phyloP scores from a whole-genome alignment of 139 green algal species.

The Chlorella sorokiniana region DNA sequence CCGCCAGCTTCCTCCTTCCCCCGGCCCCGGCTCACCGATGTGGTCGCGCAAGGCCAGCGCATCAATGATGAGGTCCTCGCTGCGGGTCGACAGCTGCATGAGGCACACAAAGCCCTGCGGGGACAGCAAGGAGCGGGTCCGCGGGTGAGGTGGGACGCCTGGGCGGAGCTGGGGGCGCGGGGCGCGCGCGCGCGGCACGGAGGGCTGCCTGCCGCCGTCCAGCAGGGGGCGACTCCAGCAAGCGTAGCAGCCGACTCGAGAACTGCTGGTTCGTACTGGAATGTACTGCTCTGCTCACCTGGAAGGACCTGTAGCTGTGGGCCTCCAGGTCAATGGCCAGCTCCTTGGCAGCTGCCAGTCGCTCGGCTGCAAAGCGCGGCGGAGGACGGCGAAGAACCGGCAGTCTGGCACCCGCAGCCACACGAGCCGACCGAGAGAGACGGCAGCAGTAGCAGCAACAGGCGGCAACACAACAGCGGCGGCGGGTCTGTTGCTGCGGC shows the following conservation, averaged over 20 bases:
- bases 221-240: too few species aligned
- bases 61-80: constrained; percentile 88
- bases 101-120: constrained; percentile 91
- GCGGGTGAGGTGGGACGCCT: too few species aligned
- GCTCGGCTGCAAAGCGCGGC: constrained; percentile 22
- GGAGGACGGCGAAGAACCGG: neutral
- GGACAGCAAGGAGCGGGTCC: constrained; percentile 67
- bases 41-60: constrained; percentile 69
- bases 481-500: too few species aligned
- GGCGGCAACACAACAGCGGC: too few species aligned
- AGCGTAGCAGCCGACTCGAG: too few species aligned
- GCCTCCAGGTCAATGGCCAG: constrained; percentile 91
- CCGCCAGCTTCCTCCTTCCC: too few species aligned
- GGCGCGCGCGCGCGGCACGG: too few species aligned
- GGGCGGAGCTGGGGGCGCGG: too few species aligned
- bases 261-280: too few species aligned
- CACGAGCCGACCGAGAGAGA: too few species aligned
- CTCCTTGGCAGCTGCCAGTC: constrained; percentile 54
- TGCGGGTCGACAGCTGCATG: constrained; percentile 86
- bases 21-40: constrained; percentile 40
- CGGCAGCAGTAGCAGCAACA: too few species aligned
- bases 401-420: neutral
- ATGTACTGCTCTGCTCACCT: constrained; percentile 9
- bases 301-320: constrained; percentile 81
- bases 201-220: too few species aligned